Conservation (phyloP, 139 green algal species). For the Gonium pectorale region DNA sequence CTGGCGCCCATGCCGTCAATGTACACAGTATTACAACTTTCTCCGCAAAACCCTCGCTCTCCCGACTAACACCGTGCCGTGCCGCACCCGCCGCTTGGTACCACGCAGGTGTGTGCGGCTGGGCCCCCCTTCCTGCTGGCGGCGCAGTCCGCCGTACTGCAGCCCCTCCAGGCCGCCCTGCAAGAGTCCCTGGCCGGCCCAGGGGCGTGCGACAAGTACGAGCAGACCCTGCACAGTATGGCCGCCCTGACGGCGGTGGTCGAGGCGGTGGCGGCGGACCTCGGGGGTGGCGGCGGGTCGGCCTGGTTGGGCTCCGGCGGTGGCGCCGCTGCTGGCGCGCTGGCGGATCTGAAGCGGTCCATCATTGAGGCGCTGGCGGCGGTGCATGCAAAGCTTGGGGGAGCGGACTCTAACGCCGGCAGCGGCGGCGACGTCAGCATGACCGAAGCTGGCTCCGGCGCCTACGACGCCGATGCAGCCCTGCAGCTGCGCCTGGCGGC, state of each 20-base stretch:
- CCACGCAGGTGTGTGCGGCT: constrained; percentile 22
- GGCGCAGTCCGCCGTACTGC: not conserved
- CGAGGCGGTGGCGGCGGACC: constrained; percentile 18
- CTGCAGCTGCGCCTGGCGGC: constrained; percentile 36
- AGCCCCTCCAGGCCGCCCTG: not conserved
- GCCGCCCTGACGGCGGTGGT: constrained; percentile 16
- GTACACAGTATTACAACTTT: no score
- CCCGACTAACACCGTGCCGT: no score
- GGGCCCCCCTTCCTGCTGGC: not conserved
- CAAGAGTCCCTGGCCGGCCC: not conserved
- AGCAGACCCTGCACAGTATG: constrained; percentile 24
- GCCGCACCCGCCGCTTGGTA: no score
- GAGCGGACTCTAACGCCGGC: not conserved
- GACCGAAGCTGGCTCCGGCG: not conserved
- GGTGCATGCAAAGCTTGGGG: not conserved
- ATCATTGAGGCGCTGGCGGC: not conserved
- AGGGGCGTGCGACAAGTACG: not conserved
- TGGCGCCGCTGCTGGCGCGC: not conserved
- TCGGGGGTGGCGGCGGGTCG: not conserved
- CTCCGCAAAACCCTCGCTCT: no score
- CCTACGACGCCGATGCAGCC: not conserved
- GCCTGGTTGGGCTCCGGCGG: not conserved
- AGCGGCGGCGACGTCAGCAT: not conserved
- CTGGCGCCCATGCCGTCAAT: no score
- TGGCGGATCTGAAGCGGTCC: not conserved